Base-by-base conservation (phyloP, 345 rosid species). In the Mercurialis annua region DNA sequence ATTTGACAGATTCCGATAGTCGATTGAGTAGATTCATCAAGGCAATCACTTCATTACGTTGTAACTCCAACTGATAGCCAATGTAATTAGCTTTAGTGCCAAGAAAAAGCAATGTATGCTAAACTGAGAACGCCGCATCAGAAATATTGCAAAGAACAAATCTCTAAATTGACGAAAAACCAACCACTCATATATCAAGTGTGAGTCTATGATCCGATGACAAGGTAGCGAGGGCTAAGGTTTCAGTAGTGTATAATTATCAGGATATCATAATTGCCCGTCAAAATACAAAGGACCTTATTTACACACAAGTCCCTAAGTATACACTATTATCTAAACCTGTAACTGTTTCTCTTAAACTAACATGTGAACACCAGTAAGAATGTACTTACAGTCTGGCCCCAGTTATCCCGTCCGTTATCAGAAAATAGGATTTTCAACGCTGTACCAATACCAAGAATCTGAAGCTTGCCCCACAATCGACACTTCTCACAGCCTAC, bases 391-490 rank as follows among this genome's bases (percentile, higher is more conserved):
- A 94, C 97, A 43, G 58, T 75, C 43, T 86, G 90, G 38, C 36
- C 75, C 67, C 57, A 55, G 24, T 77, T 62, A 34, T 84, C 84
- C 57, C 67, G 78, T n/a, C 89, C 92, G 67, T 91, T 79, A 58
- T 76, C 95, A 33, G 96, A 86, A 80, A 94, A 94, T 18, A 94
- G 84, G 75, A 94, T 87, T 70, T 94, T 88, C 76, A 90, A 71
- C n/a, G 96, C 97, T 38, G 97, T 88, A 46, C 97, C 98, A 49
- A 90, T 94, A 52, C 98, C 98, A 17, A 89, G 90, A 84, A 88
- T 83, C 84, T 93, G 98, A 77, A 93, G 97, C 71, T 93, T 93
- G 66, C 97, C 98, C 99, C 99, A 94, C 46, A 94, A 85, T 58
- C 98, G 85, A 69, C 99, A 94, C 74, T 91, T 94, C 79, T 94